phyloP scores from a whole-genome alignment of 495 filamentous ascomycete genomes.

The Aspergillus ellipticus region DNA sequence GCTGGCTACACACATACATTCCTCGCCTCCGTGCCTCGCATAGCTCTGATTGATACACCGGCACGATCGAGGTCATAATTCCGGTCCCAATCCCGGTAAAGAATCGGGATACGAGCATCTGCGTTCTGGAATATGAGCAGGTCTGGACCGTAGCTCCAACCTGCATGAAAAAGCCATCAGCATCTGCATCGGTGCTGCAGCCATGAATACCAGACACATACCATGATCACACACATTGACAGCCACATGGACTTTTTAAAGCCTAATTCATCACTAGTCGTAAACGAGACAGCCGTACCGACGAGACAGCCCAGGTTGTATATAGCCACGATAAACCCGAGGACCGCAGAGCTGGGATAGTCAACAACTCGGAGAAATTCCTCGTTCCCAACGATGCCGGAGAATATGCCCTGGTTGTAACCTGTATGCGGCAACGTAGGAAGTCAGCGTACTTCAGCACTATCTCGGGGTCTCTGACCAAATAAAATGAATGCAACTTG shows the following conservation, averaged over 20 bases:
- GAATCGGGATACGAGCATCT: constrained; percentile 47
- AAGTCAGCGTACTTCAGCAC: constrained; percentile 10
- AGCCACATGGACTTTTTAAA: constrained; percentile 42
- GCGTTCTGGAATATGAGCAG: constrained; percentile 34
- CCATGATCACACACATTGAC: constrained; percentile 33
- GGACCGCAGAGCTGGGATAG: constrained; percentile 36
- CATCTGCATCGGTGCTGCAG: constrained; percentile 25
- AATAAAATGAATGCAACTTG: constrained; percentile 40
- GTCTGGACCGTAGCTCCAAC: constrained; percentile 44
- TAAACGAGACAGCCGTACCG: constrained; percentile 39
- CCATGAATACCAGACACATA: constrained; percentile 11
- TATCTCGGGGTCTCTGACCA: constrained; percentile 15
- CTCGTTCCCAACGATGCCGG: constrained; percentile 43
- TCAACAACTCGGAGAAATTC: constrained; percentile 44
- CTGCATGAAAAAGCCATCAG: constrained; percentile 23
- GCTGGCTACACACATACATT: constrained; percentile 41
- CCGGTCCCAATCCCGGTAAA: constrained; percentile 33
- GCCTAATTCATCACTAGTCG: constrained; percentile 46
- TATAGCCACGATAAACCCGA: constrained; percentile 46
- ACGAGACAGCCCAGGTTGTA: constrained; percentile 49
- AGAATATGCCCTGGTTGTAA: constrained; percentile 55
- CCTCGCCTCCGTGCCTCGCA: constrained; percentile 41
- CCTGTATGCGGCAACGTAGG: constrained; percentile 20
- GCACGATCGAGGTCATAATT: constrained; percentile 14
- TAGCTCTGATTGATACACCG: constrained; percentile 46